Evolutionary conservation across 352 stramenopile species (phyloP).

Genomic region (Pythium diclinum): DNA sequence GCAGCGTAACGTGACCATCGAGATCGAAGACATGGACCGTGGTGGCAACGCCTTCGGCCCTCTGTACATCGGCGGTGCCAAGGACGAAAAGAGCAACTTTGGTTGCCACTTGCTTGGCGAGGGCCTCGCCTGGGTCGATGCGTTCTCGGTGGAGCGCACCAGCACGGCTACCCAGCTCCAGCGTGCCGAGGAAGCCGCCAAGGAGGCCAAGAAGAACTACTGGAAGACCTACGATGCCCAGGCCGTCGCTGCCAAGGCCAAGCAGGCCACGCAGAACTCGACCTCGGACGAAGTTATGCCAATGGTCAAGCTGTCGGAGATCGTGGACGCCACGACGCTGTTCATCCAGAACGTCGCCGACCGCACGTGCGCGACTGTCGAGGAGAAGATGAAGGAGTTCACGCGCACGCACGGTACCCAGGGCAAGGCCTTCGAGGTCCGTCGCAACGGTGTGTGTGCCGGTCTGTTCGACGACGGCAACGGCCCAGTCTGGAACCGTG

Average conservation of each 20-base stretch:
- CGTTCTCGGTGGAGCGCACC: slow-evolving; percentile 92
- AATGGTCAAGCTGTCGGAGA: slow-evolving; percentile 91
- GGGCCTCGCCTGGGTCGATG: slow-evolving; percentile 92
- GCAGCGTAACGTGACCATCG: slow-evolving; percentile 90
- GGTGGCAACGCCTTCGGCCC: slow-evolving; percentile 90
- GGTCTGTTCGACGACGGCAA: slow-evolving; percentile 95
- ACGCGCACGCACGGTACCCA: slow-evolving; percentile 84
- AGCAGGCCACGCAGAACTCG: slow-evolving; percentile 37
- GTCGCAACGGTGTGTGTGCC: slow-evolving; percentile 88
- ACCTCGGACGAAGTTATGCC: slow-evolving; percentile 67
- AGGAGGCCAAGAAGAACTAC: slow-evolving; percentile 92
- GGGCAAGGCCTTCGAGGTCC: slow-evolving; percentile 89
- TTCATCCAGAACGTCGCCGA: slow-evolving; percentile 92
- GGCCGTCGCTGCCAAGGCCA: slow-evolving; percentile 44
- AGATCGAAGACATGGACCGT: slow-evolving; percentile 93
- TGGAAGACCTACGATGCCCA: slow-evolving; percentile 88
- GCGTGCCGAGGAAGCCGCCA: slow-evolving; percentile 83
- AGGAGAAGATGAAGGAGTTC: slow-evolving; percentile 94
- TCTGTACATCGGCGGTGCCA: slow-evolving; percentile 63
- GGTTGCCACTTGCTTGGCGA: slow-evolving; percentile 89
- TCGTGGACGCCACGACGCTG: slow-evolving; percentile 92
- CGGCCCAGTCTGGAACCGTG: slow-evolving; percentile 93
- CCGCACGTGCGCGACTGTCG: slow-evolving; percentile 83
- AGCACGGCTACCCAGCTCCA: slow-evolving; percentile 68
- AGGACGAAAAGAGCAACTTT: slow-evolving; percentile 85